phyloP scores from a whole-genome alignment of 768 basidiomycete genomes.

The Neoboletus subvelutipes region DNA sequence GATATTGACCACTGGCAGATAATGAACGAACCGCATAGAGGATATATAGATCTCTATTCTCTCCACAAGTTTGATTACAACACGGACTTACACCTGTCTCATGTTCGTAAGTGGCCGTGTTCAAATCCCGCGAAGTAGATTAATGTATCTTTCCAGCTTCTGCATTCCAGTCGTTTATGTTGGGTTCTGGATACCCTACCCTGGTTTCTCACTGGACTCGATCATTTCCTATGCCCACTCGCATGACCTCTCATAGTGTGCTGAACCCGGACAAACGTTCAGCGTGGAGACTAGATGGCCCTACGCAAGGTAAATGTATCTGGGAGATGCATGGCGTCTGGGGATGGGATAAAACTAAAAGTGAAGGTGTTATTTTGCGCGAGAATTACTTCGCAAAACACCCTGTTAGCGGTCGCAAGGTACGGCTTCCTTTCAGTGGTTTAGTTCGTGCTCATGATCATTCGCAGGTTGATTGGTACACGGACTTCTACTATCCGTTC shows the following conservation, averaged over 20 bases:
- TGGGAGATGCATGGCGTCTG: constrained; percentile 96
- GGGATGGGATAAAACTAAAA: constrained; percentile 73
- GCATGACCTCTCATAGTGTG: constrained; percentile 51
- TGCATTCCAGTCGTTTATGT: constrained; percentile 83
- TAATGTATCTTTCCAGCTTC: constrained; percentile 50
- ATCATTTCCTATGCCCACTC: constrained; percentile 88
- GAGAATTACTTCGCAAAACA: constrained; percentile 83
- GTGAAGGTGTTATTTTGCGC: constrained; percentile 70
- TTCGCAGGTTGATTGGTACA: constrained; percentile 78
- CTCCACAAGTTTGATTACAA: constrained; percentile 91
- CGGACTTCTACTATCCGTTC: constrained; percentile 82
- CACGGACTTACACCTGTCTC: constrained; percentile 85
- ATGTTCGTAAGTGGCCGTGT: constrained; percentile 57
- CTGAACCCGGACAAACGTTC: constrained; percentile 60
- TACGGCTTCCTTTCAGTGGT: constrained; percentile 22
- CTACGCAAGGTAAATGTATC: constrained; percentile 68
- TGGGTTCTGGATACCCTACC: constrained; percentile 88
- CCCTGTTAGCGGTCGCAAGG: constrained; percentile 63
- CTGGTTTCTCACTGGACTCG: constrained; percentile 76
- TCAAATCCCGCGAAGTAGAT: not conserved
- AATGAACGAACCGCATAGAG: constrained; percentile 94
- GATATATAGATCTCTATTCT: constrained; percentile 82
- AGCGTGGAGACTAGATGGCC: constrained; percentile 74
- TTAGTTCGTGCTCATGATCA: not conserved
- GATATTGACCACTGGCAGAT: constrained; percentile 46